A percentile compares a stretch with the other conserved stretches of the same genome.
Evolutionary conservation across 2,329 filamentous ascomycete species (phyloP).

Genomic region (Talaromyces sp.): DNA sequence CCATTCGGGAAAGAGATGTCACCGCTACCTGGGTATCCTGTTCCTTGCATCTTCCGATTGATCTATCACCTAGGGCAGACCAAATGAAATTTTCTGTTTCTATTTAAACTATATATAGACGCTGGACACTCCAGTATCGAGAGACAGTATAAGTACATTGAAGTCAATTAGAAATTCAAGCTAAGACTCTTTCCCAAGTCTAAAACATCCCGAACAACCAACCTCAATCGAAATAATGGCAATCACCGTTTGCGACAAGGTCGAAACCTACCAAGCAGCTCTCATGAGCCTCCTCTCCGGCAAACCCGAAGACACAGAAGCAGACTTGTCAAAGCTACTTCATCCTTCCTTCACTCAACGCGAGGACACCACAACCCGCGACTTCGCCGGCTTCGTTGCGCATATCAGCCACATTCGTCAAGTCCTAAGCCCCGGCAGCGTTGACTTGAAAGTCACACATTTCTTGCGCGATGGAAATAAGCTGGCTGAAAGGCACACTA

Average conservation of each 20-base stretch:
- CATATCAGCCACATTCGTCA: slow-evolving; percentile 11
- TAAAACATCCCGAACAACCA: no score
- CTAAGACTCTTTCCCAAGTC: no score
- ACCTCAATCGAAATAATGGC: not conserved
- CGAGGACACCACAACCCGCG: slow-evolving; percentile 7
- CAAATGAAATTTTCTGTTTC: not conserved
- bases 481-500: slow-evolving; percentile 7
- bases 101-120: not conserved
- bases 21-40: not conserved
- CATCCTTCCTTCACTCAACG: slow-evolving; percentile 11
- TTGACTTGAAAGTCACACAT: slow-evolving; percentile 4
- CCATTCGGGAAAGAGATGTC: not conserved
- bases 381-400: slow-evolving; percentile 9
- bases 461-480: slow-evolving; percentile 9
- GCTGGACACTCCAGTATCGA: not conserved
- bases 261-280: slow-evolving; percentile 11
- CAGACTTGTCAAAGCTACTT: slow-evolving; percentile 5
- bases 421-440: not conserved
- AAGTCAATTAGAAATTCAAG: not conserved
- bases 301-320: slow-evolving; percentile 12
- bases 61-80: not conserved
- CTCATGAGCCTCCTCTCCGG: slow-evolving; percentile 4
- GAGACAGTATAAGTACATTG: no score
- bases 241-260: slow-evolving; percentile 8
- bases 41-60: not conserved